A percentile compares a stretch with the other conserved stretches of the same genome.
Conservation (phyloP, 2,329 filamentous ascomycete species). For the Biscogniauxia sp. region DNA sequence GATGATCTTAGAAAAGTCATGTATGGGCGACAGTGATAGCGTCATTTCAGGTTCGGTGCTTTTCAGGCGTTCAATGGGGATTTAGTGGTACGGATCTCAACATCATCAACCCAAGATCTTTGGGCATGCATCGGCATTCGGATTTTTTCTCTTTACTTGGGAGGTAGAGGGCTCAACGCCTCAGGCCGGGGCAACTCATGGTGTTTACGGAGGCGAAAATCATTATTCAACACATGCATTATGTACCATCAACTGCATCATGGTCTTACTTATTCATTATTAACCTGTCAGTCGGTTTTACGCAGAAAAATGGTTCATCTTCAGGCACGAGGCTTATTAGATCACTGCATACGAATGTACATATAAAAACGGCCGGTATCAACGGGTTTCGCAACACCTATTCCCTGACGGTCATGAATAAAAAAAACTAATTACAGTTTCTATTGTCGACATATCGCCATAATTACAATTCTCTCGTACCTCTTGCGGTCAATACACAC, state of each 20-base stretch:
- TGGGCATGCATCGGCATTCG: slow-evolving; percentile 11
- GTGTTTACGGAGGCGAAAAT: slow-evolving; percentile 7
- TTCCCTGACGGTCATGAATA: too few relatives aligned
- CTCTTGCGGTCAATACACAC: too few relatives aligned
- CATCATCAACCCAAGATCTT: slow-evolving; percentile 29
- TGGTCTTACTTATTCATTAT: neutral
- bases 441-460: too few relatives aligned
- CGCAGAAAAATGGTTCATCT: neutral
- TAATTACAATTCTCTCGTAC: too few relatives aligned
- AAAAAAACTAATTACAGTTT: too few relatives aligned
- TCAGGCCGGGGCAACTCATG: slow-evolving; percentile 12
- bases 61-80: slow-evolving; percentile 19
- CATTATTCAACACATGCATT: slow-evolving; percentile 16
- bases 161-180: slow-evolving; percentile 23
- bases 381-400: too few relatives aligned
- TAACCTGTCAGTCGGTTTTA: neutral
- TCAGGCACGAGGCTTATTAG: neutral
- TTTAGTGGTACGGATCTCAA: slow-evolving; percentile 26
- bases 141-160: slow-evolving; percentile 12
- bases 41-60: slow-evolving; percentile 3
- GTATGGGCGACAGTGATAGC: neutral
- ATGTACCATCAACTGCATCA: slow-evolving; percentile 17
- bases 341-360: neutral
- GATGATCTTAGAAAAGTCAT: slow-evolving; percentile 17
- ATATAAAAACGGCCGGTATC: too few relatives aligned